Percentiles rank a stretch among this genome's conserved stretches.
These are phyloP conservation scores for Talaromyces adpressus DNA, from an alignment of 495 filamentous ascomycete genomes.

Conservation along the genomic window DNA sequence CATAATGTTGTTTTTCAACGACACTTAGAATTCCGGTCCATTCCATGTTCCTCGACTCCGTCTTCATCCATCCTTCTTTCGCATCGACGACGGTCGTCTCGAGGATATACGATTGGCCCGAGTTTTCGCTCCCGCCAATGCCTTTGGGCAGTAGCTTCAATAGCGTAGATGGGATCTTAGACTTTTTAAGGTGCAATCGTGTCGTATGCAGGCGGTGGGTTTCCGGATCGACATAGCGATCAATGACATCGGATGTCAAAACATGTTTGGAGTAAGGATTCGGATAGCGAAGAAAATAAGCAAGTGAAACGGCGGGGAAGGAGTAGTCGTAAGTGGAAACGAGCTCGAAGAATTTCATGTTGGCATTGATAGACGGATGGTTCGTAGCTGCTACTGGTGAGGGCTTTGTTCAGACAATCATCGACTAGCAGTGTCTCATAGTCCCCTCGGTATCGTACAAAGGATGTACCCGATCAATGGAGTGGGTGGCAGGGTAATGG, in stretches of 20 bases:
- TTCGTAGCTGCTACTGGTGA: constrained; percentile 1
- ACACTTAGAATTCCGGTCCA: constrained; percentile 91
- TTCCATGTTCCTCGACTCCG: constrained; percentile 77
- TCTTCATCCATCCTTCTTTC: constrained; percentile 80
- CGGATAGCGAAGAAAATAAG: constrained; percentile 98
- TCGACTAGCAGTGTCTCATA: background rate
- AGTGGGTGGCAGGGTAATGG: background rate
- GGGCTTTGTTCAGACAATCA: background rate
- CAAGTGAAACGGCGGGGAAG: constrained; percentile 86
- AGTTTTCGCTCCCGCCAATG: constrained; percentile 64
- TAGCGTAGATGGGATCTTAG: constrained; percentile 76
- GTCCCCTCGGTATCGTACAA: background rate
- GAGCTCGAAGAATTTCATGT: constrained; percentile 82
- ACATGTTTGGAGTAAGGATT: constrained; percentile 96
- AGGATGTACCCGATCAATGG: background rate
- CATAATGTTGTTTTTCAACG: constrained; percentile 78
- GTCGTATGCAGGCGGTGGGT: constrained; percentile 81
- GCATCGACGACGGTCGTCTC: constrained; percentile 88
- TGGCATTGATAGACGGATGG: background rate
- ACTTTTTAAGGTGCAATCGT: constrained; percentile 89
- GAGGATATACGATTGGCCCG: constrained; percentile 76
- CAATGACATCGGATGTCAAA: constrained; percentile 91
- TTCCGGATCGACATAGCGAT: constrained; percentile 68
- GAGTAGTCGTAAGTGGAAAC: constrained; percentile 86
- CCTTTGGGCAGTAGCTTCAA: constrained; percentile 76